A percentile compares a stretch with the other conserved stretches of the same genome.
These are phyloP conservation scores for Akanthomyces uredinophilus DNA, from an alignment of 2,329 filamentous ascomycete species.

Conservation along the genomic window DNA sequence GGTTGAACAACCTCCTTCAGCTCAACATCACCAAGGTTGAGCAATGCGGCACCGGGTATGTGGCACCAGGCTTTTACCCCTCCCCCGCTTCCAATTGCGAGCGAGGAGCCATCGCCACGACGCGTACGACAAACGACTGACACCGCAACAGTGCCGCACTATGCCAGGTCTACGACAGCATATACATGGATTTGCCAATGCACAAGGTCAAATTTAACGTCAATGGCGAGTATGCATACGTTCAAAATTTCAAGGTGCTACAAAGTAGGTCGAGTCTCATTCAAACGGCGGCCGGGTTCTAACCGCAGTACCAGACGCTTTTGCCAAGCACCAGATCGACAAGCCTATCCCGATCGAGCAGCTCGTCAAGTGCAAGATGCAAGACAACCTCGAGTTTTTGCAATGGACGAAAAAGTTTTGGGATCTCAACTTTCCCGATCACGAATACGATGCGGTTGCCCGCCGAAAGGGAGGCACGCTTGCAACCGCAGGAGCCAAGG, in stretches of 20 bases:
- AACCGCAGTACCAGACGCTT: constrained; percentile 55
- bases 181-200: constrained; percentile 95
- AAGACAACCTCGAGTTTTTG: constrained; percentile 98
- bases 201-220: constrained; percentile 96
- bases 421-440: constrained; percentile 96
- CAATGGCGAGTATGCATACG: constrained; percentile 93
- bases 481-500: constrained; percentile 43
- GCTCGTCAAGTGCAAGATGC: constrained; percentile 98
- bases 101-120: not conserved
- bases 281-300: constrained; percentile 9
- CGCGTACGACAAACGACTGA: constrained; percentile 5
- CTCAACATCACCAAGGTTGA: constrained; percentile 98
- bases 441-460: constrained; percentile 87
- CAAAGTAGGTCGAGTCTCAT: constrained; percentile 62
- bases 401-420: constrained; percentile 97
- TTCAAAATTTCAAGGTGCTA: constrained; percentile 97
- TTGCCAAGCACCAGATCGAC: constrained; percentile 81
- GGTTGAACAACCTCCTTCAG: constrained; percentile 96
- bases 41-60: constrained; percentile 96
- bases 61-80: constrained; percentile 22
- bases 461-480: constrained; percentile 74
- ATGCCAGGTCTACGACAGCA: constrained; percentile 97
- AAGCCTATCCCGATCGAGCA: constrained; percentile 83
- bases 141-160: constrained; percentile 69
- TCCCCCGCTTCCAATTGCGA: constrained; percentile 17